phyloP scores from a whole-genome alignment of 2,329 filamentous ascomycete species.

The Nemania sp. region DNA sequence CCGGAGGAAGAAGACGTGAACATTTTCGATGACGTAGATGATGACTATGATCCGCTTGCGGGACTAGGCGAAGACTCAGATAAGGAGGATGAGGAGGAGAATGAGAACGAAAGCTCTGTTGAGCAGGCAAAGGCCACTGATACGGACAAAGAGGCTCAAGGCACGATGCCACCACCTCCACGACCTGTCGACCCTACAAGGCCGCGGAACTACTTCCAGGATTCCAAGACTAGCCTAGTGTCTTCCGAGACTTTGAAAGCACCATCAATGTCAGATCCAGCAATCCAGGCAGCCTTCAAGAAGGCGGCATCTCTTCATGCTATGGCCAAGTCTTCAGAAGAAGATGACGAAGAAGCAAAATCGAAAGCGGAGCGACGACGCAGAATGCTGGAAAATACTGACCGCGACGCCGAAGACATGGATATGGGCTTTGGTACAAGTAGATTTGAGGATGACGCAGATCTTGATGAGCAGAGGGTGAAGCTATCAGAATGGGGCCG shows the following conservation, averaged over 20 bases:
- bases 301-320: conserved; percentile 78
- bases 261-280: conserved; percentile 76
- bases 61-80: conserved; percentile 62
- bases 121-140: conserved; percentile 41
- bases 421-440: conserved; percentile 95
- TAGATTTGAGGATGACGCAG: conserved; percentile 88
- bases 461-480: conserved; percentile 74
- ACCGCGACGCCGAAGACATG: conserved; percentile 88
- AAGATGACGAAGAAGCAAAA: conserved; percentile 58
- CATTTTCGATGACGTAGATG: conserved; percentile 74
- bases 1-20: conserved; percentile 68
- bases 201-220: conserved; percentile 73
- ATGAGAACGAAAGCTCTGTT: conserved; percentile 45
- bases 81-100: conserved; percentile 55
- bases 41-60: conserved; percentile 76
- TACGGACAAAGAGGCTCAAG: conserved; percentile 44
- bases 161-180: conserved; percentile 61
- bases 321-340: conserved; percentile 55
- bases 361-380: conserved; percentile 76
- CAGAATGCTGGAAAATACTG: conserved; percentile 78
- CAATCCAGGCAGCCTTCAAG: conserved; percentile 85
- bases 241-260: conserved; percentile 64
- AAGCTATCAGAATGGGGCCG: conserved; percentile 75
- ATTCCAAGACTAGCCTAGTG: conserved; percentile 65
- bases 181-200: conserved; percentile 52